Base-by-base conservation (phyloP, 805 yeast species). In the Kodamaea fukazawae region DNA sequence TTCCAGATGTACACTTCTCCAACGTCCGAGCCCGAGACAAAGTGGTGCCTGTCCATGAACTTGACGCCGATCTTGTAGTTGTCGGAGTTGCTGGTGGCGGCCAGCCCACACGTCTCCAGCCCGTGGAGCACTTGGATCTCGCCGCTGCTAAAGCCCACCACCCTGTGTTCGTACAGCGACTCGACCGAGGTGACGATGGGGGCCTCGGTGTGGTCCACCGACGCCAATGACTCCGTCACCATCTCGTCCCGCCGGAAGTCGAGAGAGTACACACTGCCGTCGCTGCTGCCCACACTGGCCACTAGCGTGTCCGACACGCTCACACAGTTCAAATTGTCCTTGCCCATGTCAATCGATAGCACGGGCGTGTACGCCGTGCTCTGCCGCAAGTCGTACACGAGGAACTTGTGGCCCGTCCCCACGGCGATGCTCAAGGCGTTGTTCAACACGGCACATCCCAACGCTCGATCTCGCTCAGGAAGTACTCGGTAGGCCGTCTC, bases 311-410 rank as follows among this genome's bases (percentile, higher is more conserved):
- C 27, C 12, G 41, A 23, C 4, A 29, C 37, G 12, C 34, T 15
- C 9, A 58, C 23, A 6, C 53, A 38, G 35, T 53, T 57, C 33
- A 62, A 43, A 43, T 53, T 54, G 34, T 60, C 64, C 28, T 41
- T 34, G n/a, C 63, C 55, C 16, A 53, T 32, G 32, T 48, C 46
- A 4, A 52, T 15, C 6, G 45, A 23, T 35, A 41, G 47, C 4
- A 58, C 44, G 3, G 54, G 50, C 10, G 32, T 38, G 4, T 22
- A 36, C 7, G 32, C 14, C 10, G 26, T 29, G 3, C 36, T 3
- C 26, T 47, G 46, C 17, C 60, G 45, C 30, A 50, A 40, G 39
- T 63, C 69, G 42, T 46, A 58, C 16, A 62, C 36, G 20, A 47
- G 47, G 16, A 61, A 32, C 12, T 39, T 34, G 36, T 54, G 54